Conservation (phyloP, 2,329 filamentous ascomycete genomes). For the Fusarium decemcellulare region DNA sequence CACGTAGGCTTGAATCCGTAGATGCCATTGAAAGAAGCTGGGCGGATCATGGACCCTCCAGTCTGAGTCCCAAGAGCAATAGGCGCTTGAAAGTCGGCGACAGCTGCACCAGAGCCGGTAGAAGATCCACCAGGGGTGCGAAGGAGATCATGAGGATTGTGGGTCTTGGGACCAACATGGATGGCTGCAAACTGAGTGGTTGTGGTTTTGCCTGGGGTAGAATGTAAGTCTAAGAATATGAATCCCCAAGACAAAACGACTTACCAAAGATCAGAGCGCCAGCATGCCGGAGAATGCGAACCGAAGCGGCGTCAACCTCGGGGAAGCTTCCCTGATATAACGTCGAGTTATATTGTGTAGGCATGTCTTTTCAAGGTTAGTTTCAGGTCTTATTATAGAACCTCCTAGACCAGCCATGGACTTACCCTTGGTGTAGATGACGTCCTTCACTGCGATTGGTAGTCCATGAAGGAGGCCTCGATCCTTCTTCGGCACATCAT, state of each 20-base stretch:
- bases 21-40: slow-evolving; percentile 76
- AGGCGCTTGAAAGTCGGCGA: slow-evolving; percentile 75
- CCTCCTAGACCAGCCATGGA: neutral
- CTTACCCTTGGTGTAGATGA: slow-evolving; percentile 69
- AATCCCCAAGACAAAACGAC: neutral
- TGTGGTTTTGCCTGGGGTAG: slow-evolving; percentile 51
- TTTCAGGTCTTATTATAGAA: neutral
- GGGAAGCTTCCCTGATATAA: slow-evolving; percentile 64
- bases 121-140: slow-evolving; percentile 79
- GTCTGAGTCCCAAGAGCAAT: slow-evolving; percentile 77
- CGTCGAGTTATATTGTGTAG: slow-evolving; percentile 68
- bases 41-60: slow-evolving; percentile 74
- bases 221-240: neutral
- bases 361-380: slow-evolving; percentile 61
- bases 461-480: slow-evolving; percentile 72
- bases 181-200: slow-evolving; percentile 77
- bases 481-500: slow-evolving; percentile 61
- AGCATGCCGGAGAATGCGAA: slow-evolving; percentile 66
- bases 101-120: slow-evolving; percentile 76
- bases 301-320: slow-evolving; percentile 65
- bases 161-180: slow-evolving; percentile 65
- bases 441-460: slow-evolving; percentile 71
- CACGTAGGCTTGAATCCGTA: slow-evolving; percentile 79
- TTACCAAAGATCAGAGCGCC: slow-evolving; percentile 69
- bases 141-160: slow-evolving; percentile 75